Base-by-base conservation (phyloP, 2,329 filamentous ascomycete genomes). In the Cephalotrichum gorgonifer region DNA sequence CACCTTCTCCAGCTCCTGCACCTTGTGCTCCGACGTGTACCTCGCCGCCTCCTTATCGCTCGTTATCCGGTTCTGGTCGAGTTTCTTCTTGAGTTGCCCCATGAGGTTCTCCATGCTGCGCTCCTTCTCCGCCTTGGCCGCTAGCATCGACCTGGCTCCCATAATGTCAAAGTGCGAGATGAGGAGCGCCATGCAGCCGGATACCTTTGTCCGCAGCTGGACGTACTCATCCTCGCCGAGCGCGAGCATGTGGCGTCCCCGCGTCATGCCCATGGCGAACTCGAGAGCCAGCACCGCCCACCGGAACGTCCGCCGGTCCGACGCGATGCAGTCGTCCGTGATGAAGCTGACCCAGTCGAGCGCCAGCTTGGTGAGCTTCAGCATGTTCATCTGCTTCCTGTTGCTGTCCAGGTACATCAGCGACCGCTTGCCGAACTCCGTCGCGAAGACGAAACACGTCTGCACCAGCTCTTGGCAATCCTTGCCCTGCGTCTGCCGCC, bases 161-260 rank as follows among this genome's bases (percentile, higher is more conserved):
- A 98, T 95, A 66, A 98, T 97, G 64, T 98, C 93, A 59, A 98
- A 98, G 66, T 98, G 93, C 9, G 90, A 96, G 56, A 98, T 97
- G 44, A 98, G 74, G 23, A 98, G 76, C 20, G 88, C 90, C 93
- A 98, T 98, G 65, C 93, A 98, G 0, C 91, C 91, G 8, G 89
- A 89, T 5, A 98, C 93, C 65, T 96, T 97, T 51, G 81, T 75
- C 42, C 91, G 80, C 53, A 98, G 72, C 54, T 77, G 82, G 6
- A 83, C 78, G 62, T 95, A 98, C 60, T 98, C 91, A 38, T 85
- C 79, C 51, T 95, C 88, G 38, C 85, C 88, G 52, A 98, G 81
- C 1, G 85, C 87, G n/a, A 98, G 69, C 44, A 98, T 94, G 58
- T 95, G 90, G 51, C 90, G 84, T 11, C 93, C 93, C 47, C 88